Percentiles rank a stretch among this genome's conserved stretches.
Conservation (phyloP, 2,329 filamentous ascomycete genomes). For the Neonectria ditissima region DNA sequence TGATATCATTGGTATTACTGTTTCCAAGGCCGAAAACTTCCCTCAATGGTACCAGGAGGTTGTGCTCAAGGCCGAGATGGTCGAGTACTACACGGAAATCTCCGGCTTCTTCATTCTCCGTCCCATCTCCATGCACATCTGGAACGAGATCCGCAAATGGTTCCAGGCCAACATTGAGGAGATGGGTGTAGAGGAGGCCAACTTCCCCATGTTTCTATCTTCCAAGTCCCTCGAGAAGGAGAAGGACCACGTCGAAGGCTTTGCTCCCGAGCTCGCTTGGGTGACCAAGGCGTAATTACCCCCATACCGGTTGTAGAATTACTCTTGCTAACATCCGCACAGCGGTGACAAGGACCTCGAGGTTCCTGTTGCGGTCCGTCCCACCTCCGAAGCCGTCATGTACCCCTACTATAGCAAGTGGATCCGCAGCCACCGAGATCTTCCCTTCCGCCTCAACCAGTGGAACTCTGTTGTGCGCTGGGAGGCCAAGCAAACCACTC, state of each 20-base stretch:
- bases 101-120: slow-evolving; percentile 97
- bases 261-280: slow-evolving; percentile 92
- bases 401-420: slow-evolving; percentile 97
- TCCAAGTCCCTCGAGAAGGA: slow-evolving; percentile 87
- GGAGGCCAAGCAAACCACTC: slow-evolving; percentile 95
- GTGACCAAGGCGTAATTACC: slow-evolving; percentile 80
- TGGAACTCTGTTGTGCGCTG: slow-evolving; percentile 95
- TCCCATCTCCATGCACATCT: slow-evolving; percentile 74
- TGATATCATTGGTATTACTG: slow-evolving; percentile 88
- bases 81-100: slow-evolving; percentile 95
- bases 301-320: neutral
- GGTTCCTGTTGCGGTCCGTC: slow-evolving; percentile 76
- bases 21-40: slow-evolving; percentile 87
- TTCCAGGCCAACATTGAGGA: slow-evolving; percentile 83
- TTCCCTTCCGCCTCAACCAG: slow-evolving; percentile 94
- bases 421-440: slow-evolving; percentile 95
- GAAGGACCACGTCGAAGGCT: slow-evolving; percentile 98
- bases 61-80: slow-evolving; percentile 95
- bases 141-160: slow-evolving; percentile 74
- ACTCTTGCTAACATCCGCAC: slow-evolving; percentile 30
- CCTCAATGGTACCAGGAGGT: slow-evolving; percentile 98
- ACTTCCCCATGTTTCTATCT: slow-evolving; percentile 96
- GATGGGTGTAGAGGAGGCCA: slow-evolving; percentile 94
- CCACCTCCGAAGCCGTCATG: slow-evolving; percentile 84
- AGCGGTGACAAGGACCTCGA: slow-evolving; percentile 94